Evolutionary conservation across 495 filamentous ascomycete genomes (phyloP), one percentile per base, ranked within the genome.

Genomic region (Neurospora sp.): DNA sequence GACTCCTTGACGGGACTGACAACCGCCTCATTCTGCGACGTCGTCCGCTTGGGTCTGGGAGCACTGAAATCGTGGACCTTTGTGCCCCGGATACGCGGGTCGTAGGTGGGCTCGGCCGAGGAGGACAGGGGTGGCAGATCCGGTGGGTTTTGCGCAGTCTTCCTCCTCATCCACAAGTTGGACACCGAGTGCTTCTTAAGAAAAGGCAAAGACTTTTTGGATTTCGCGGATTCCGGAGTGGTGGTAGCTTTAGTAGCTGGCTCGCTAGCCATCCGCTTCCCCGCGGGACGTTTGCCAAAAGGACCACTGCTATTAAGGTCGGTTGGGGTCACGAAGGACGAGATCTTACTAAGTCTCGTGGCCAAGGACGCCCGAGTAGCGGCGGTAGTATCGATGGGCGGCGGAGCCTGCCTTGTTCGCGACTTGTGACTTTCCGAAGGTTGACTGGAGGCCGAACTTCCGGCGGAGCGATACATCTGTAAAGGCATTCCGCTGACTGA

Each of bases 21-120:
- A 4, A 23, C 44, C 14, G 72, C 40, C 37, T 80, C 79, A 54
- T 70, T 76, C 18, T 37, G 77, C 35, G 81, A 77, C 0, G 88
- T 73, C 72, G 86, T 84, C 66, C 88, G 84, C 70, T 86, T 88
- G n/a, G 88, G 86, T 42, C 93, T 85, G 11, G 94, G 94, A 1
- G 91, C 93, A 76, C 92, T 95, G 75, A 98, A 98, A 80, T 98
- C 94, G 81, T 98, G 94, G 9, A 98, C 89, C 40, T 90, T 87
- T 11, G 90, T 95, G 38, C 94, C 94, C 54, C 89, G 88, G 76
- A 98, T 98, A 54, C 94, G 83, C 20, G 93, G 93, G 77, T 97
- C 94, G 76, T 94, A 95, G 73, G 71, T 77, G 10, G 83, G 80
- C 38, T 82, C 78, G 3, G 78, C 78, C 9, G 42, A 41, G 8